Base-by-base conservation (phyloP, 2,329 filamentous ascomycete genomes). In the Amauroascus verrucosus region DNA sequence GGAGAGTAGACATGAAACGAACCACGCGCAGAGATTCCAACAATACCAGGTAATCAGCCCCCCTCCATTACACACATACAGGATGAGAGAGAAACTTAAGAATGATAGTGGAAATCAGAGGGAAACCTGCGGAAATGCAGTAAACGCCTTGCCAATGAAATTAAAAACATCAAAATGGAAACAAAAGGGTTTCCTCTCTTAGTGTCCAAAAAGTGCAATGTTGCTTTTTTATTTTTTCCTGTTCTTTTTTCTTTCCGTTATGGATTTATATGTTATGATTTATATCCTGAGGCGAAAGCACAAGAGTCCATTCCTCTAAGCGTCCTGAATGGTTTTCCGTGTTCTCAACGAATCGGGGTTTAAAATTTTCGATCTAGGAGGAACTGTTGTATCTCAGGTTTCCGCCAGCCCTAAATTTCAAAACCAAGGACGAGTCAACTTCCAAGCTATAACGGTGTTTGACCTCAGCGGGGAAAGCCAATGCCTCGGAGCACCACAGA, bases 331-430 rank as follows among this genome's bases (percentile, higher is more conserved):
- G 18, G 41, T 7, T n/a, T n/a, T 9, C 8, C 20, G 16, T 13
- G 16, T 6, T 8, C n/a, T 22, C 32, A 6, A 24, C 32, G 18
- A 24, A n/a, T n/a, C n/a, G n/a, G 24, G 3, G 30, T 26, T 46
- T 65, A 74, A 53, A 74, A 74, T 61, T 68, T 70, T 49, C 70
- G 68, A 33, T 74, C 72, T 50, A 69, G 59, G 44, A 78, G 66
- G 62, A 78, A 76, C 55, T 73, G 69, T 53, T 68, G 59, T 51
- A 78, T 72, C 56, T 77, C 70, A 6, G 67, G 64, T 68, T 73
- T 76, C 60, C 70, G 70, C 67, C 72, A 76, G 54, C 76, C 76
- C 75, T 77, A 55, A 57, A 48, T 37, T 24, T 9, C 28, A 35
- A 7, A 24, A 26, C 8, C 30, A n/a, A 32, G 13, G 37, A 41